Percentiles rank a stretch among this genome's conserved stretches.
Evolutionary conservation across 495 filamentous ascomycete species (phyloP).

Genomic region (Penicillium nucicola): DNA sequence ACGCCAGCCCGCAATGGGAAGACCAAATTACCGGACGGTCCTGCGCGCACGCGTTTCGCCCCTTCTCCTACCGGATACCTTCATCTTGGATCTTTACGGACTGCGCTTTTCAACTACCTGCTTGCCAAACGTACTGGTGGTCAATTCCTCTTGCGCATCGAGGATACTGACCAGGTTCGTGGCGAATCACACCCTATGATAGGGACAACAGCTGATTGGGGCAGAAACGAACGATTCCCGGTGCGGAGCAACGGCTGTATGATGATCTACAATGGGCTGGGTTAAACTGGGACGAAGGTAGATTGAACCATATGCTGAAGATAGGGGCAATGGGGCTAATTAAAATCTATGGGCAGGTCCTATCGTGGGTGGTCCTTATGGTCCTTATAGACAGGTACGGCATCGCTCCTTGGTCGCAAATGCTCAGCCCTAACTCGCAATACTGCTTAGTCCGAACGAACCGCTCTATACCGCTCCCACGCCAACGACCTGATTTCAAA

Average conservation of each 20-base stretch:
- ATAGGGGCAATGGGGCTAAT: not conserved
- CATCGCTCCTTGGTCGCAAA: not conserved
- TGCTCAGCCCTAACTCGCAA: constrained; percentile 2
- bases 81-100: constrained; percentile 87
- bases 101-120: constrained; percentile 89
- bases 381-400: constrained; percentile 80
- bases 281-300: constrained; percentile 90
- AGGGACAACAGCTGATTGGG: constrained; percentile 27
- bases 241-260: constrained; percentile 71
- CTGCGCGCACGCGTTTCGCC: constrained; percentile 89
- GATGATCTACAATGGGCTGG: constrained; percentile 86
- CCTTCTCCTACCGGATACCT: constrained; percentile 93
- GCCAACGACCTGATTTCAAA: constrained; percentile 64
- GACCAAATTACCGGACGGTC: constrained; percentile 50
- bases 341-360: constrained; percentile 55
- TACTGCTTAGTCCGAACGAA: constrained; percentile 68
- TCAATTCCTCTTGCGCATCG: constrained; percentile 88
- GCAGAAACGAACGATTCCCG: constrained; percentile 73
- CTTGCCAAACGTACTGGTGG: constrained; percentile 83
- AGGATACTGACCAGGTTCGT: constrained; percentile 91
- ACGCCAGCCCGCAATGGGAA: constrained; percentile 28
- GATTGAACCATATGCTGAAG: not conserved
- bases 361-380: constrained; percentile 70
- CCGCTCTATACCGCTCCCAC: constrained; percentile 67
- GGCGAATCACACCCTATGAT: not conserved